Evolutionary conservation across 768 basidiomycete species (phyloP), one percentile per base, ranked within the genome.

Genomic region (Serpula lacrymans): DNA sequence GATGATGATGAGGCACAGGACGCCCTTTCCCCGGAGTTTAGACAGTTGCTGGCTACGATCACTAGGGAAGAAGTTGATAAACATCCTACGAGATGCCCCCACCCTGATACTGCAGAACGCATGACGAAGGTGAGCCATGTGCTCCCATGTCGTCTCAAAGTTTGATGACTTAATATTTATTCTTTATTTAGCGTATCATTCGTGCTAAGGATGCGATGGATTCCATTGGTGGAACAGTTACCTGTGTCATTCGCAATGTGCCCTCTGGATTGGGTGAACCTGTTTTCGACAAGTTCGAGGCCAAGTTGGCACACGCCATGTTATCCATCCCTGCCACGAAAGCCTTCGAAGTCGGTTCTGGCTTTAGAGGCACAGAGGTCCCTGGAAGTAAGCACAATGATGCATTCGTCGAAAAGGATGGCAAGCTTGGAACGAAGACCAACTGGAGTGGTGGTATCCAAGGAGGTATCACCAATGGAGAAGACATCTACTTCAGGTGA

Each of bases 371-470:
- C 6, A 91, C 93, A 5, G 86, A 94, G 65, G 82, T 97, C 32
- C 87, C 90, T 5, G 96, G 96, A 26, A 87, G 83, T 64, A 77
- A 75, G 55, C 96, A 99, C 68, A 99, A 99, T 63, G 96, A 99
- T 62, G 62, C 79, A 16, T 99, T 95, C 62, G 68, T 88, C 16
- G 62, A 41, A 77, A 73, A 42, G 4, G 74, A 85, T 46, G 92
- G 91, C 14, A 70, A 70, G 36, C 72, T 99, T 22, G 82, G 88
- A 21, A 99, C 96, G 8, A 56, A 65, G 42, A 89, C 92, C 32
- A 99, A 99, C 70, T 89, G 91, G 90, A 93, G 89, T 55, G 96
- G 96, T 33, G 96, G 96, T 37, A 74, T 97, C 41, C 96, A 99
- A 66, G 96, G 96, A 28, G 96, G 96, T 20, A 98, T 99, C 60